Evolutionary conservation across 768 basidiomycete genomes (phyloP).

Genomic region (Lyophyllum shimeji): DNA sequence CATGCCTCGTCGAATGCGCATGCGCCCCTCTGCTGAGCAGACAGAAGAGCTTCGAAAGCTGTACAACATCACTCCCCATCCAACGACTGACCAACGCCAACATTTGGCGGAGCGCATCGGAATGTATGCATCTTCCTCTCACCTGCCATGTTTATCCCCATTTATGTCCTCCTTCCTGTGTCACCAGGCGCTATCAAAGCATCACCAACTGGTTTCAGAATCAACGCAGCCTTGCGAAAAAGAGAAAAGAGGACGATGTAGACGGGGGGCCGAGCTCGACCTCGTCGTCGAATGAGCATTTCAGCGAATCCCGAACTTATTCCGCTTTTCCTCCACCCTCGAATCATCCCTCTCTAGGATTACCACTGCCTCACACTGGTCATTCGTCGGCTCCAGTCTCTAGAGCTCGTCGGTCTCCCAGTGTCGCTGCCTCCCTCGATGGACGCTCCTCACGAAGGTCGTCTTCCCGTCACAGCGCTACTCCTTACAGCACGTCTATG

Average conservation of each 20-base stretch:
- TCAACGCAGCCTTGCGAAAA: constrained; percentile 76
- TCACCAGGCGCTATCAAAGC: constrained; percentile 68
- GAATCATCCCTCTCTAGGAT: constrained; percentile 43
- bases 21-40: constrained; percentile 63
- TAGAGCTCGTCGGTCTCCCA: constrained; percentile 33
- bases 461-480: constrained; percentile 37
- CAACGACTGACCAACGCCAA: constrained; percentile 65
- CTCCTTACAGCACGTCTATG: constrained; percentile 43
- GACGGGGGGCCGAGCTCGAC: constrained; percentile 27
- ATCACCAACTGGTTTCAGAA: constrained; percentile 90
- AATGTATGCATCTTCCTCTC: constrained; percentile 56
- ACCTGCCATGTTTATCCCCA: constrained; percentile 28
- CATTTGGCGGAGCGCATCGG: constrained; percentile 66
- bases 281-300: constrained; percentile 29
- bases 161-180: constrained; percentile 19
- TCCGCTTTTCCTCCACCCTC: constrained; percentile 51
- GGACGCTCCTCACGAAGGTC: constrained; percentile 38
- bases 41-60: constrained; percentile 67
- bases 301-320: constrained; percentile 38
- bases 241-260: constrained; percentile 59
- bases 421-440: constrained; percentile 39
- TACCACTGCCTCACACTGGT: constrained; percentile 30
- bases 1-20: constrained; percentile 60
- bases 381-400: constrained; percentile 32
- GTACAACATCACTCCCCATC: constrained; percentile 65